Conservation (phyloP, 176 grass and related monocot species). For the Calamus simplicifolius region DNA sequence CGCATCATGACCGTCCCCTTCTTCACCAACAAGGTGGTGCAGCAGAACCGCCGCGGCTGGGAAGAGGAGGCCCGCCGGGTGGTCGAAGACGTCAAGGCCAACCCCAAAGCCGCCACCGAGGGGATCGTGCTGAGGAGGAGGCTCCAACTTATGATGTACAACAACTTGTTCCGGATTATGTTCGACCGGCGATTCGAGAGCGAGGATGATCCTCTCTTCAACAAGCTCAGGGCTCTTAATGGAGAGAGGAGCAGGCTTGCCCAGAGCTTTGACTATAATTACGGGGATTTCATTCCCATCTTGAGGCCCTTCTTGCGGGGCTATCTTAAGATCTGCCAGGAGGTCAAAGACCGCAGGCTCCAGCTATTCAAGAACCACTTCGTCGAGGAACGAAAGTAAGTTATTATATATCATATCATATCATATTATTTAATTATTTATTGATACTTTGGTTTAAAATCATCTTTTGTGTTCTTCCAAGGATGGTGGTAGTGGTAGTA, state of each 20-base stretch:
- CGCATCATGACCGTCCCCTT: constrained; percentile 97
- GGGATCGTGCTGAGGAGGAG: constrained; percentile 52
- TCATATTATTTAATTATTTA: background rate
- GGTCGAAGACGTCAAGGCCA: constrained; percentile 52
- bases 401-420: background rate
- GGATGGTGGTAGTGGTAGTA: no score
- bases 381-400: constrained; percentile 78
- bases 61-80: constrained; percentile 76
- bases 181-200: constrained; percentile 69
- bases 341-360: constrained; percentile 58
- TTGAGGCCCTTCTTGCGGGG: constrained; percentile 36
- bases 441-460: background rate
- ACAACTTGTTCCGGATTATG: constrained; percentile 99
- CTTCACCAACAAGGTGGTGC: constrained; percentile 88
- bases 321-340: constrained; percentile 37
- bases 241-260: constrained; percentile 70
- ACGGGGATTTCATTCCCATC: constrained; percentile 91
- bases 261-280: constrained; percentile 98
- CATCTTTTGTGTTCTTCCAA: background rate
- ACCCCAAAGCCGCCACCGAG: constrained; percentile 30
- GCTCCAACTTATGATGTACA: constrained; percentile 97
- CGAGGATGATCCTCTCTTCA: constrained; percentile 61
- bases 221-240: constrained; percentile 76
- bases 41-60: constrained; percentile 68
- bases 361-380: constrained; percentile 83